Conservation (phyloP, 805 yeast species). For the Nematodospora valgi region DNA sequence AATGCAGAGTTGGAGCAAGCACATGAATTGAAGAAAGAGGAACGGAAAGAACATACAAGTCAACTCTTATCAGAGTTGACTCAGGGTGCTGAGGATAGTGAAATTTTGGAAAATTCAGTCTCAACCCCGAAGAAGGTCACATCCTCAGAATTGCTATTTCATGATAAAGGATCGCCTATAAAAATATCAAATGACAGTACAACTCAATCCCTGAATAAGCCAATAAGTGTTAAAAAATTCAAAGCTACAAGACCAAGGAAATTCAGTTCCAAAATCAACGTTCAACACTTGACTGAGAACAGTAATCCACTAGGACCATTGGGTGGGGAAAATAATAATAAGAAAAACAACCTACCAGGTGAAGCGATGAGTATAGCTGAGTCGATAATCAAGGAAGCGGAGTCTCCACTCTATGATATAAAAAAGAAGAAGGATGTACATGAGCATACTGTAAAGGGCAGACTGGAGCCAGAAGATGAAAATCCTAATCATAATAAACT, state of each 20-base stretch:
- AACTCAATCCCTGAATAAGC: constrained; percentile 12
- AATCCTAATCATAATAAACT: constrained; percentile 30
- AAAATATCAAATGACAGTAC: constrained; percentile 13
- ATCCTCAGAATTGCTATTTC: constrained; percentile 28
- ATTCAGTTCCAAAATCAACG: constrained; percentile 25
- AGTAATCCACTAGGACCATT: constrained; percentile 26
- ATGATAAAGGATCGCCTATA: constrained; percentile 30
- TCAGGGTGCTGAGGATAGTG: constrained; percentile 25
- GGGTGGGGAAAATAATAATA: constrained; percentile 14
- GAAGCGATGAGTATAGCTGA: constrained; percentile 21
- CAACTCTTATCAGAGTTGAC: constrained; percentile 44
- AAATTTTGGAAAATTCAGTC: constrained; percentile 33
- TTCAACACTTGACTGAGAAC: constrained; percentile 21
- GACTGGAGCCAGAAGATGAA: constrained; percentile 8
- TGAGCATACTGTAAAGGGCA: neutral
- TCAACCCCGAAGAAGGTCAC: constrained; percentile 14
- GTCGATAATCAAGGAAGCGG: constrained; percentile 40
- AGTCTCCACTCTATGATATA: constrained; percentile 54
- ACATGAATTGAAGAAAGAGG: constrained; percentile 33
- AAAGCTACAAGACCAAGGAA: constrained; percentile 30
- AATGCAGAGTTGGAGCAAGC: constrained; percentile 19
- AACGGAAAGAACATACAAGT: constrained; percentile 25
- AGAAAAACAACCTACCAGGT: constrained; percentile 11
- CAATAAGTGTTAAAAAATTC: constrained; percentile 28
- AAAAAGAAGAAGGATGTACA: constrained; percentile 4